Conservation (phyloP, 1,139 yeast species). For the Trichomonascaceae sp. region DNA sequence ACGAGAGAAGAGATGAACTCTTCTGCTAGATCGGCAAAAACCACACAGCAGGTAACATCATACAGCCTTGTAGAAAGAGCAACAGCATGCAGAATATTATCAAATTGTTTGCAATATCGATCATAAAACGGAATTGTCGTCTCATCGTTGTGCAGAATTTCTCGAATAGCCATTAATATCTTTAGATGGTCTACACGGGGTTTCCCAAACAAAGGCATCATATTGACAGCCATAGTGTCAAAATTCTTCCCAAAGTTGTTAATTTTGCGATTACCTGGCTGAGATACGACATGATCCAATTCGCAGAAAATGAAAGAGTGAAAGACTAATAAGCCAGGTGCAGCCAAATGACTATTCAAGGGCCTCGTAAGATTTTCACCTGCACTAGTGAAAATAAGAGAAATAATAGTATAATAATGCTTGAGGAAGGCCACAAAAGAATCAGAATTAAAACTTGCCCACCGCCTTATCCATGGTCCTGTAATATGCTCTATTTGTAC, state of each 20-base stretch:
- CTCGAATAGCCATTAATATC: constrained; percentile 30
- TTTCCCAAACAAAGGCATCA: constrained; percentile 20
- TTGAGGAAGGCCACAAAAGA: constrained; percentile 69
- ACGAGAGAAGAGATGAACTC: constrained; percentile 32
- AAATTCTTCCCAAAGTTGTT: constrained; percentile 24
- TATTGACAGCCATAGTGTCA: constrained; percentile 31
- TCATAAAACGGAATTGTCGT: constrained; percentile 28
- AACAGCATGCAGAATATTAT: constrained; percentile 32
- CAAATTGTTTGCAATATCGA: constrained; percentile 32
- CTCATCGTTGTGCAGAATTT: constrained; percentile 33
- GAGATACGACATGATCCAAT: constrained; percentile 28
- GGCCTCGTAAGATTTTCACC: not conserved
- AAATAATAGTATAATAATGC: constrained; percentile 46
- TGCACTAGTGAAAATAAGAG: constrained; percentile 22
- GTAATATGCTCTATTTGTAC: constrained; percentile 36
- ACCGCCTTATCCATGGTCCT: constrained; percentile 64
- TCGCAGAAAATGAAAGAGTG: constrained; percentile 32
- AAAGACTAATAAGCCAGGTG: constrained; percentile 34
- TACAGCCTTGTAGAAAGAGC: constrained; percentile 34
- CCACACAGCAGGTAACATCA: constrained; percentile 41
- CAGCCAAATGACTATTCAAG: constrained; percentile 26
- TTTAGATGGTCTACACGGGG: constrained; percentile 33
- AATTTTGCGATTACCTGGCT: constrained; percentile 7
- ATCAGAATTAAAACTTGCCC: constrained; percentile 49
- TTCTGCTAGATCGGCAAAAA: constrained; percentile 43